phyloP scores from a whole-genome alignment of 1,284 basidiomycete genomes.

The Trametes pubescens region DNA sequence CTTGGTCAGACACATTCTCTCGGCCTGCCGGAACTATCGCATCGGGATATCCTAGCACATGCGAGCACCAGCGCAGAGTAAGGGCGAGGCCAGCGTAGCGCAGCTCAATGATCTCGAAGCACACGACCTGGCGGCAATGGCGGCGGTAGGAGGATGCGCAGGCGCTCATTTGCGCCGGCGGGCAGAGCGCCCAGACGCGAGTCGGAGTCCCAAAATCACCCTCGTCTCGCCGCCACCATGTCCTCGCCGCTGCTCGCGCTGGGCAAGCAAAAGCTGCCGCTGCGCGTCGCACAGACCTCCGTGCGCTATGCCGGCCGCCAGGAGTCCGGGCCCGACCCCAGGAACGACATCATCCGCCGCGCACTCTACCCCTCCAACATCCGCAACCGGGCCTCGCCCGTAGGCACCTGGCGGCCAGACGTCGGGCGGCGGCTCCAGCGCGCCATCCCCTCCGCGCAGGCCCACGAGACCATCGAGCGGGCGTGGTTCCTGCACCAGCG shows the following conservation, averaged over 20 bases:
- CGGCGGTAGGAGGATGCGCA: background rate
- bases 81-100: no score
- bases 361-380: constrained; percentile 82
- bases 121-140: background rate
- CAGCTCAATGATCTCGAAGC: background rate
- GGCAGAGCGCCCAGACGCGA: constrained; percentile 2
- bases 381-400: constrained; percentile 73
- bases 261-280: constrained; percentile 39
- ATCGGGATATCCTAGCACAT: no score
- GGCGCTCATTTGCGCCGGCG: background rate
- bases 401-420: constrained; percentile 83
- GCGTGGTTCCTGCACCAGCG: constrained; percentile 89
- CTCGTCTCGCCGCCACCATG: constrained; percentile 29
- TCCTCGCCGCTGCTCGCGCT: constrained; percentile 36
- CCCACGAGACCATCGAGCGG: constrained; percentile 93
- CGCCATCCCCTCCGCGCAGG: constrained; percentile 85
- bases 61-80: no score
- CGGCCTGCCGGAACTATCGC: no score
- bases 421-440: constrained; percentile 73
- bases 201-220: constrained; percentile 18
- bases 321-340: constrained; percentile 54
- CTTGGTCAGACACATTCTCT: no score
- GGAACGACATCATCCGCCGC: constrained; percentile 77
- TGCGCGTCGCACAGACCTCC: constrained; percentile 45
- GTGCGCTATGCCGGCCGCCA: constrained; percentile 40